Evolutionary conservation across 495 filamentous ascomycete genomes (phyloP).

Genomic region (Hypomontagnella monticulosa): DNA sequence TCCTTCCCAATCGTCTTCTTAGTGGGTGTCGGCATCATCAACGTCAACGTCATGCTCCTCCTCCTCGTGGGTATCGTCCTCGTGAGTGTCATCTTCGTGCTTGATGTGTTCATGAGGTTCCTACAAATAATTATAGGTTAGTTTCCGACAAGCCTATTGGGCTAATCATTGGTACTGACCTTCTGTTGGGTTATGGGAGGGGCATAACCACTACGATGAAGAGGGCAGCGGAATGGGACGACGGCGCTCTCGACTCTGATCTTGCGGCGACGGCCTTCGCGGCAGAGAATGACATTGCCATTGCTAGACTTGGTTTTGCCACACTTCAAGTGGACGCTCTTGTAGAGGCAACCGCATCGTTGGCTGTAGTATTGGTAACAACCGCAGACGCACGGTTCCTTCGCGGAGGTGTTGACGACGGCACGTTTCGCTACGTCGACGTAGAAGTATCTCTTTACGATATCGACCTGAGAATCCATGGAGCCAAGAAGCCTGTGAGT

Average conservation of each 20-base stretch:
- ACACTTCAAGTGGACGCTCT: conserved; percentile 16
- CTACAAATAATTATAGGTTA: too few relatives aligned
- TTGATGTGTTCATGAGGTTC: too few relatives aligned
- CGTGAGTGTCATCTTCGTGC: too few relatives aligned
- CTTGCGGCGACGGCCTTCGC: background rate
- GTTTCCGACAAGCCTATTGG: too few relatives aligned
- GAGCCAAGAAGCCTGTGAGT: background rate
- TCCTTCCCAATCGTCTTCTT: too few relatives aligned
- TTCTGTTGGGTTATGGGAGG: too few relatives aligned
- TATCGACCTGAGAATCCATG: background rate
- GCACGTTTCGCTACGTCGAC: background rate
- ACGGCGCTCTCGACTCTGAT: background rate
- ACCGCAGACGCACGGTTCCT: background rate
- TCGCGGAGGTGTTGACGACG: background rate
- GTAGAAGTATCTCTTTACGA: background rate
- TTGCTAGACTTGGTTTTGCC: background rate
- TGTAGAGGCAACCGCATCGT: conserved; percentile 16
- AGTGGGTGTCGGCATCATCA: too few relatives aligned
- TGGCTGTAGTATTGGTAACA: conserved; percentile 18
- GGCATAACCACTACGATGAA: too few relatives aligned
- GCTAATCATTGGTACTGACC: too few relatives aligned
- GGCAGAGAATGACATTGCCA: conserved; percentile 1
- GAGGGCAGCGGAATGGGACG: conserved; percentile 2
- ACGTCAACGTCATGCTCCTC: too few relatives aligned
- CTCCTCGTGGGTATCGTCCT: too few relatives aligned